phyloP scores from a whole-genome alignment of 257 asterid species.

The Gardenia jasminoides region DNA sequence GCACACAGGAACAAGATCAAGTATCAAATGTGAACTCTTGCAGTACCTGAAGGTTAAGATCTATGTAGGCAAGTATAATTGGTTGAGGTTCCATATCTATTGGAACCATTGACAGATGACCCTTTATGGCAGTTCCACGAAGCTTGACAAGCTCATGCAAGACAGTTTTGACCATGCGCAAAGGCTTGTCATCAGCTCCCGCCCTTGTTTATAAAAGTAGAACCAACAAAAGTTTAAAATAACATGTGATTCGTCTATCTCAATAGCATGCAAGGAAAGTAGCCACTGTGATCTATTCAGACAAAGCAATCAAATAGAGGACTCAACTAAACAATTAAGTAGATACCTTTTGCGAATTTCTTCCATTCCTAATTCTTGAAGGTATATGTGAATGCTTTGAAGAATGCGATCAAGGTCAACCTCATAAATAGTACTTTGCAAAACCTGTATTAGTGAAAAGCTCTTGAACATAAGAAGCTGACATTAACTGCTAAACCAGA shows the following conservation, averaged over 20 bases:
- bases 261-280: neutral
- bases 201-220: slow-evolving; percentile 53
- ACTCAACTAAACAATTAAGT: neutral
- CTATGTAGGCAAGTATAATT: slow-evolving; percentile 96
- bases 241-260: slow-evolving; percentile 1
- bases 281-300: slow-evolving; percentile 6
- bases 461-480: neutral
- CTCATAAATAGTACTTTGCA: slow-evolving; percentile 88
- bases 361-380: slow-evolving; percentile 97
- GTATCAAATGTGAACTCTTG: neutral
- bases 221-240: slow-evolving; percentile 6
- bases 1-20: neutral
- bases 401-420: slow-evolving; percentile 96
- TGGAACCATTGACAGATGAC: slow-evolving; percentile 96
- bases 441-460: slow-evolving; percentile 56
- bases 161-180: slow-evolving; percentile 99
- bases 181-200: slow-evolving; percentile 99
- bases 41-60: slow-evolving; percentile 93
- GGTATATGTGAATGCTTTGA: slow-evolving; percentile 92
- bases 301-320: slow-evolving; percentile 5
- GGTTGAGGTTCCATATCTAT: slow-evolving; percentile 98
- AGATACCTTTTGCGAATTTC: slow-evolving; percentile 89
- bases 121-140: slow-evolving; percentile 98
- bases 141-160: slow-evolving; percentile 98
- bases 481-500: neutral